These are phyloP conservation scores for Didymosphaeria variabile DNA, from an alignment of 2,329 filamentous ascomycete genomes.

Conservation along the genomic window DNA sequence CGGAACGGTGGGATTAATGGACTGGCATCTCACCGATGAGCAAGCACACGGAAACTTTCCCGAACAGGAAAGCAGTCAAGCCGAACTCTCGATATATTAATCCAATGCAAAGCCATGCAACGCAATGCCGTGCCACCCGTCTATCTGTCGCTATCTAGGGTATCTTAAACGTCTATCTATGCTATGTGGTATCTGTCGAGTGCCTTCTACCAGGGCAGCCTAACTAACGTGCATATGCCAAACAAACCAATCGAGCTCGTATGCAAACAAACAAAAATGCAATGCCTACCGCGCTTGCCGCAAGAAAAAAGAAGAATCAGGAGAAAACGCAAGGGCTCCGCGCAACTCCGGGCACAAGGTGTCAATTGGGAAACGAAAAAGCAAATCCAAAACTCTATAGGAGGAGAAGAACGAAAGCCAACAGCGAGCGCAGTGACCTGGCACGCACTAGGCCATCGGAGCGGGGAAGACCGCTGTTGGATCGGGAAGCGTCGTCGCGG, in stretches of 20 bases:
- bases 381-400: background rate
- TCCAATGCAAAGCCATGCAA: too few species aligned
- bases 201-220: background rate
- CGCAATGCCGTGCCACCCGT: too few species aligned
- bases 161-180: conserved; percentile 10
- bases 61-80: too few species aligned
- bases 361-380: background rate
- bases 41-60: too few species aligned
- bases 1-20: too few species aligned
- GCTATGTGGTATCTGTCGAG: background rate
- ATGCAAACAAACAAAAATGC: background rate
- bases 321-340: background rate
- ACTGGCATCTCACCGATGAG: too few species aligned
- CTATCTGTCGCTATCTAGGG: background rate
- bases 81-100: too few species aligned
- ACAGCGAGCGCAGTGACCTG: background rate
- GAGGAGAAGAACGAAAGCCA: background rate
- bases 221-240: background rate
- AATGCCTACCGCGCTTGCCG: conserved; percentile 3
- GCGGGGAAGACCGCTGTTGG: background rate
- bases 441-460: background rate
- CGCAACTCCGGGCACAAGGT: background rate
- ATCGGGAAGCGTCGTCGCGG: conserved; percentile 1
- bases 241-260: too few species aligned
- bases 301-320: background rate